Percentiles rank a stretch among this genome's conserved stretches.
phyloP scores from a whole-genome alignment of 768 basidiomycete species.

The Boletales sp. region DNA sequence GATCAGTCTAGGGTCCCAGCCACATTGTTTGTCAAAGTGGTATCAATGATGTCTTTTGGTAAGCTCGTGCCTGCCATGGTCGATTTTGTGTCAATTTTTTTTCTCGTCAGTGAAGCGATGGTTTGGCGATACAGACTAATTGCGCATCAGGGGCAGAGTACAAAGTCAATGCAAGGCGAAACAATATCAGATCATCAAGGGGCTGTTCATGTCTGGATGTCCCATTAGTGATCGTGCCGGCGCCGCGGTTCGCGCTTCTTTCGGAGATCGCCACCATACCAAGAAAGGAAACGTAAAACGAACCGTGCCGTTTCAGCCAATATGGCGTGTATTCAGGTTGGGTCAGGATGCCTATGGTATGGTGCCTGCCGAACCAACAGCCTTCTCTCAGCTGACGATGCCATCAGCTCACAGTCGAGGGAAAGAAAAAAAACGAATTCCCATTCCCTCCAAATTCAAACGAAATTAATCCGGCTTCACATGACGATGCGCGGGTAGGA shows the following conservation, averaged over 20 bases:
- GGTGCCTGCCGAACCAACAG: background rate
- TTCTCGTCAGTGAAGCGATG: too few relatives aligned
- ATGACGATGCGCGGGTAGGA: too few relatives aligned
- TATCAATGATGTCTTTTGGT: too few relatives aligned
- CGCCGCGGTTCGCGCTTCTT: too few relatives aligned
- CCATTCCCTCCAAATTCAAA: too few relatives aligned
- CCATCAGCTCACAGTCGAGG: too few relatives aligned
- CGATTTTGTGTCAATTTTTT: too few relatives aligned
- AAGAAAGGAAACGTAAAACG: background rate
- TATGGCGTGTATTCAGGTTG: too few relatives aligned
- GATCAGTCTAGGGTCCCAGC: background rate
- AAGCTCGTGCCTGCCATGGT: background rate
- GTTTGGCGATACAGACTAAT: background rate
- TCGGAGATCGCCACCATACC: background rate
- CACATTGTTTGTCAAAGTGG: background rate
- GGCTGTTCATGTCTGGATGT: background rate
- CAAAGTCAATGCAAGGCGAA: background rate
- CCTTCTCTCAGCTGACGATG: background rate
- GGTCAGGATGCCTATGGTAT: too few relatives aligned
- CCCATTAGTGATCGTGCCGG: background rate
- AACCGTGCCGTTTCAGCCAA: background rate
- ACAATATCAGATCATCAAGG: constrained; percentile 8
- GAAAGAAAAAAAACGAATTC: too few relatives aligned
- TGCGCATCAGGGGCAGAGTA: background rate
- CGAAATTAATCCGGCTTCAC: too few relatives aligned